Evolutionary conservation across 352 stramenopile genomes (phyloP).

Genomic region (Globisporangium nunn): DNA sequence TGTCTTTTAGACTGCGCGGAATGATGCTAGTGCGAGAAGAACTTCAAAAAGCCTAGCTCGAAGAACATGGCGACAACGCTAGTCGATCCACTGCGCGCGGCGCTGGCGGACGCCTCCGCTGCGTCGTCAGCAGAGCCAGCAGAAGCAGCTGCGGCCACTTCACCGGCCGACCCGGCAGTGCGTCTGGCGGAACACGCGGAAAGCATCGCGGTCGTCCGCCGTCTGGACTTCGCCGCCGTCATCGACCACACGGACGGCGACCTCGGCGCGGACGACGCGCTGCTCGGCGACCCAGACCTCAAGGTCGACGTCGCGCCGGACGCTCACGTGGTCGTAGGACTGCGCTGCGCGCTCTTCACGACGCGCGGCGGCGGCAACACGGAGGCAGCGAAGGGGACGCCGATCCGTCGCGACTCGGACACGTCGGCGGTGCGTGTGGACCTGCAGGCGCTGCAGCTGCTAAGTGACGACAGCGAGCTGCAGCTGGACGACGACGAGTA

Average conservation of each 20-base stretch:
- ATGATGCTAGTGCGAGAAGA: background rate
- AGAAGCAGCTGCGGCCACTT: background rate
- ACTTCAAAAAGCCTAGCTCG: background rate
- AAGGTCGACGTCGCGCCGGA: constrained; percentile 50
- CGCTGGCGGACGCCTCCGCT: background rate
- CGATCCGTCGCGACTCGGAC: background rate
- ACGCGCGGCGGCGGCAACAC: constrained; percentile 7
- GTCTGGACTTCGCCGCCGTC: constrained; percentile 22
- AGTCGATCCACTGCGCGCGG: background rate
- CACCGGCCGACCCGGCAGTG: too few species aligned
- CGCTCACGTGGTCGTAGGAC: constrained; percentile 35
- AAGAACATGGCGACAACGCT: background rate
- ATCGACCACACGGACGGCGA: background rate
- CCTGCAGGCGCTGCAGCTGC: constrained; percentile 16
- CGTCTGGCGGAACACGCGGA: constrained; percentile 1
- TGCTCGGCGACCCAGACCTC: constrained; percentile 37
- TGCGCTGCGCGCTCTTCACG: constrained; percentile 30
- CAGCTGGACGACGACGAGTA: constrained; percentile 35
- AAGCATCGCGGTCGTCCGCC: constrained; percentile 16
- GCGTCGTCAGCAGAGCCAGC: too few species aligned
- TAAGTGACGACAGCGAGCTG: constrained; percentile 23
- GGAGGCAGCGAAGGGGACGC: constrained; percentile 14
- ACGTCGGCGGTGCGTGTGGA: constrained; percentile 1
- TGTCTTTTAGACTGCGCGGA: too few species aligned
- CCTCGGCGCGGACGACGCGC: constrained; percentile 9